Conservation (phyloP, 1,284 basidiomycete species). For the Trametes polyzona region DNA sequence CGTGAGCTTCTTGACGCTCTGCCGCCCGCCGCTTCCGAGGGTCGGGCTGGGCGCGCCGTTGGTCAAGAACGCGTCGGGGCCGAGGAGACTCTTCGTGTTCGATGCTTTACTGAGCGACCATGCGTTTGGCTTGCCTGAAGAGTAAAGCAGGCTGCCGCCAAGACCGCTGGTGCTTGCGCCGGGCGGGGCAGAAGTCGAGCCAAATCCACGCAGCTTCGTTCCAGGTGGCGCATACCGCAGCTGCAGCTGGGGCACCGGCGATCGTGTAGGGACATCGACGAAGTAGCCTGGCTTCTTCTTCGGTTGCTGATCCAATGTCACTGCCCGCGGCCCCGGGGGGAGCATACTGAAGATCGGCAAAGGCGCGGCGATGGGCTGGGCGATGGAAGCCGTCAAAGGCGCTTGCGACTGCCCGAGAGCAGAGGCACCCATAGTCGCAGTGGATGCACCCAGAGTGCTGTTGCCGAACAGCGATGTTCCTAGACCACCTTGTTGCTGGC, state of each 20-base stretch:
- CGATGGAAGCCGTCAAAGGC: conserved; percentile 82
- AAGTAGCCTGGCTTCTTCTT: conserved; percentile 79
- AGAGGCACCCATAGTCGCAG: conserved; percentile 44
- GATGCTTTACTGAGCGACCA: conserved; percentile 52
- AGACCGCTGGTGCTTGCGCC: conserved; percentile 40
- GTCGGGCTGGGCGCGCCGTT: conserved; percentile 71
- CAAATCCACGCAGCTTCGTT: conserved; percentile 75
- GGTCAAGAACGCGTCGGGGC: conserved; percentile 54
- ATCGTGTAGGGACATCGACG: conserved; percentile 67
- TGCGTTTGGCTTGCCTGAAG: conserved; percentile 54
- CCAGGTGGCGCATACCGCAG: conserved; percentile 66
- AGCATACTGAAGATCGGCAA: conserved; percentile 78
- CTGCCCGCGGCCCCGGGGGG: conserved; percentile 65
- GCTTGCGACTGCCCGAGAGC: conserved; percentile 49
- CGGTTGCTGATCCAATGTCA: conserved; percentile 59
- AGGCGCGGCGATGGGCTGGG: conserved; percentile 88
- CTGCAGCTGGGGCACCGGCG: conserved; percentile 61
- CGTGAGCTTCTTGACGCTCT: conserved; percentile 95
- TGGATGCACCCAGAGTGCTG: conserved; percentile 38
- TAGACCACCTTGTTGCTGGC: conserved; percentile 41
- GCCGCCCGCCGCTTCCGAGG: conserved; percentile 68
- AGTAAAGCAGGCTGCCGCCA: conserved; percentile 47
- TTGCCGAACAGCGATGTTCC: conserved; percentile 52
- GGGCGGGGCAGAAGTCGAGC: conserved; percentile 45
- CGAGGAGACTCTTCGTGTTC: conserved; percentile 47